Evolutionary conservation across 805 yeast species (phyloP), one percentile per base, ranked within the genome.

Genomic region (Pichia nakasei): DNA sequence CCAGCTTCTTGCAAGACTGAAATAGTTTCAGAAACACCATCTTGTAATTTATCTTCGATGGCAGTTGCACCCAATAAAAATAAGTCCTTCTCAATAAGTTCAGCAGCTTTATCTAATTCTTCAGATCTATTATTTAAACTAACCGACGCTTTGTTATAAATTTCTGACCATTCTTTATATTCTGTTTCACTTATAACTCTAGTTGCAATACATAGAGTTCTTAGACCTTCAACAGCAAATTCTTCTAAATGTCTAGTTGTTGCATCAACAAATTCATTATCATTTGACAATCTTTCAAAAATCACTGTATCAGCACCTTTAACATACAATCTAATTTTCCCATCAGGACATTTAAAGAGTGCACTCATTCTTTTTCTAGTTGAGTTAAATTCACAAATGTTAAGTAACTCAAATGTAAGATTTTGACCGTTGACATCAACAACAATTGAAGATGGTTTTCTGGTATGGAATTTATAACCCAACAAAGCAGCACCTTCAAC

Each of bases 271-370:
- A 80, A 89, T n/a, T 86, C 89, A 52, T 84, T 87, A 21, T 72
- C 73, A 19, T 72, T 70, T 0, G 79, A 71, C 32, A 93, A 68
- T 52, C 99, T 76, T 61, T 89, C 96, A 51, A 91, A 65, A 47
- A 93, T 88, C 1, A 93, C 98, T 19, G 95, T 86, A 60, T 93
- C 99, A 5, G 99, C 99, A 58, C 99, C 99, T 62, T 93, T 93
- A 59, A 96, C 88, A 58, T 85, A 88, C 36, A 93, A 65, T 47
- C 94, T 73, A 39, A 93, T 85, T 17, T 80, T 69, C 1, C 97
- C 97, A 67, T 93, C 97, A 0, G 98, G 97, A 54, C 94, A 83
- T 58, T 95, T 72, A 64, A 88, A 85, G 39, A 93, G 79, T 0
- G 97, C 93, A 41, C 96, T 85, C 99, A 93, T 93, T 67, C 99